These are phyloP conservation scores for Periconia digitata DNA, from an alignment of 2,329 filamentous ascomycete species.

Conservation along the genomic window DNA sequence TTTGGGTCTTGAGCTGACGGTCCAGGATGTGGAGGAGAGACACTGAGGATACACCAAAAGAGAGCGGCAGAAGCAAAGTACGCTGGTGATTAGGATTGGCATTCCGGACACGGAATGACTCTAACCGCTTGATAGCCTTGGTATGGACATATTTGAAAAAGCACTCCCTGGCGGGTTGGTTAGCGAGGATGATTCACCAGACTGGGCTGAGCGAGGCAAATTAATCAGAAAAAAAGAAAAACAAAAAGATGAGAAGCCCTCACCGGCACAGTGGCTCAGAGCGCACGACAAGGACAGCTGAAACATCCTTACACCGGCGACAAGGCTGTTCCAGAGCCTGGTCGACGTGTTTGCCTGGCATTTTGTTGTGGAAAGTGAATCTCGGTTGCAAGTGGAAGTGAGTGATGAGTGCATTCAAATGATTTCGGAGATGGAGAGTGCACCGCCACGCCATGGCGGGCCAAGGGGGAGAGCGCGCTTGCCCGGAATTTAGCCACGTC, in stretches of 20 bases:
- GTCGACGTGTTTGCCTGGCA: slow-evolving; percentile 36
- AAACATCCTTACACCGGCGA: slow-evolving; percentile 57
- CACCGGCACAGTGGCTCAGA: slow-evolving; percentile 63
- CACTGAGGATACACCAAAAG: slow-evolving; percentile 79
- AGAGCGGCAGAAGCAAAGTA: slow-evolving; percentile 75
- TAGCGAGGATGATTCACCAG: slow-evolving; percentile 3
- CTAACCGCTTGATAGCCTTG: slow-evolving; percentile 79
- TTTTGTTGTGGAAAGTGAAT: slow-evolving; percentile 14
- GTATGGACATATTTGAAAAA: slow-evolving; percentile 75
- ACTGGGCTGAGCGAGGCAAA: not conserved
- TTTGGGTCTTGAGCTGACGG: slow-evolving; percentile 67
- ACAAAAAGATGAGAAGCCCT: slow-evolving; percentile 19
- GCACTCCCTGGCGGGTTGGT: slow-evolving; percentile 61
- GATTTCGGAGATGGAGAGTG: not conserved
- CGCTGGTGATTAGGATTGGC: slow-evolving; percentile 47
- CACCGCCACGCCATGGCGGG: not conserved
- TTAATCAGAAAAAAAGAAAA: not conserved
- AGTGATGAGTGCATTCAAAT: too few relatives aligned
- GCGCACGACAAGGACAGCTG: slow-evolving; percentile 58
- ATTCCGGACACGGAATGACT: slow-evolving; percentile 60
- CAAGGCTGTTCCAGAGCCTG: slow-evolving; percentile 45
- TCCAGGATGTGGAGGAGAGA: slow-evolving; percentile 76
- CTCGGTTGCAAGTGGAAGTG: not conserved
- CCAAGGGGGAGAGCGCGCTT: not conserved
- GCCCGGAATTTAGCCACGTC: not conserved